Evolutionary conservation across 1,139 yeast genomes (phyloP), one percentile per base, ranked within the genome.

Genomic region (Blastobotrys petasosporus): DNA sequence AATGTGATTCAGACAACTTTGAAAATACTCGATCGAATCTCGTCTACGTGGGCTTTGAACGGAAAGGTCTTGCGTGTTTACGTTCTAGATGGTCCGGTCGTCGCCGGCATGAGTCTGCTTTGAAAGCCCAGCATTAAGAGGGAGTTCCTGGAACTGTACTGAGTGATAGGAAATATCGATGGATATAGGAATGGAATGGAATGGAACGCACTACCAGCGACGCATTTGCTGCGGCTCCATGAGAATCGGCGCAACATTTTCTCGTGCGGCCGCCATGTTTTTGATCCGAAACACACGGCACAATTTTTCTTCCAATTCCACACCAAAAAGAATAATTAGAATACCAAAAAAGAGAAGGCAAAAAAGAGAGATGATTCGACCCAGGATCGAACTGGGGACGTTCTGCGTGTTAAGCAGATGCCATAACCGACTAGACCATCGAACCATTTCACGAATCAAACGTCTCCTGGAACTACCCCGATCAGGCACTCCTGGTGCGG

Each of bases 301-400:
- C n/a, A n/a, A n/a, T n/a, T n/a, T n/a, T n/a, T n/a, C n/a, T 20
- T 20, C 7, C 25, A 4, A 20, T 20, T 20, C 25, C 7, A 20
- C 25, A 20, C 7, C 25, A 20, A 4, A 7, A 20, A 20, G 25
- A 20, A 20, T 20, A n/a, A n/a, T n/a, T n/a, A 20, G 25, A 20
- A 20, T 20, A 7, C 25, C 25, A 20, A 20, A 20, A 4, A 7
- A 20, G 25, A 20, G n/a, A n/a, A n/a, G 7, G 25, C 25, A 20
- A 20, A 20, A 20, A 20, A 20, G 25, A 20, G 25, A 20, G 25
- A 20, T 87, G 95, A 85, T 84, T 85, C 79, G 83, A 87, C 95
- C 95, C 95, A 86, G 96, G 95, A 84, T 87, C 95, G 96, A 87
- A 87, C 96, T 85, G 95, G 95, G 95, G 95, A 87, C 95, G 90